phyloP scores from a whole-genome alignment of 2,329 filamentous ascomycete genomes.

The Amesomyces nigricolor region DNA sequence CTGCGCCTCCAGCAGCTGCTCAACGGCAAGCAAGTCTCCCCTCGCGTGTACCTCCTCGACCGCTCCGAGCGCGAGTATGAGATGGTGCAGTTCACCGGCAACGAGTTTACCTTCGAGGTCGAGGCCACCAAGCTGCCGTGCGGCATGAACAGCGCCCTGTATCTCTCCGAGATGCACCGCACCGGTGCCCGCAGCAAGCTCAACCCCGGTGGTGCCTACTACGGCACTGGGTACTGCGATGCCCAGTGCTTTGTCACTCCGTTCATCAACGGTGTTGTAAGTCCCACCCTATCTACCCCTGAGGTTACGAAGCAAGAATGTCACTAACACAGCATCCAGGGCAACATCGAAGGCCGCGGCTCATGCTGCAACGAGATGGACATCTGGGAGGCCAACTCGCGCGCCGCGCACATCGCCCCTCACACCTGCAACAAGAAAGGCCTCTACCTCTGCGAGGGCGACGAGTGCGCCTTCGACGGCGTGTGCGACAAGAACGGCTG shows the following conservation, averaged over 20 bases:
- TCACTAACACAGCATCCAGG: background rate
- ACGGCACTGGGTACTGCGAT: slow-evolving; percentile 40
- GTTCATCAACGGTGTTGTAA: slow-evolving; percentile 42
- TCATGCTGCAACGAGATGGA: slow-evolving; percentile 30
- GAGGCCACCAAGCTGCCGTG: slow-evolving; percentile 57
- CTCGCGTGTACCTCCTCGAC: slow-evolving; percentile 53
- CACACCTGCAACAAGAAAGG: slow-evolving; percentile 34
- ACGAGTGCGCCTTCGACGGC: slow-evolving; percentile 32
- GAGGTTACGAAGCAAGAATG: no score
- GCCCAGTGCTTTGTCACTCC: slow-evolving; percentile 38
- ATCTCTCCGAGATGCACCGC: slow-evolving; percentile 51
- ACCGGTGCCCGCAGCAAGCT: slow-evolving; percentile 45
- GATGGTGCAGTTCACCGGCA: slow-evolving; percentile 50
- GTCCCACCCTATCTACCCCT: no score
- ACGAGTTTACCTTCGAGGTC: slow-evolving; percentile 59
- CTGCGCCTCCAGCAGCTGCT: slow-evolving; percentile 36
- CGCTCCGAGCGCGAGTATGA: slow-evolving; percentile 48
- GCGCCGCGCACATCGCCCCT: slow-evolving; percentile 28
- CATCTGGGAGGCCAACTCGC: slow-evolving; percentile 39
- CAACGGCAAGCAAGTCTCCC: slow-evolving; percentile 18
- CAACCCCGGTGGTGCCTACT: slow-evolving; percentile 50
- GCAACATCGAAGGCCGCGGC: slow-evolving; percentile 16
- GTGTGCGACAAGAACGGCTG: slow-evolving; percentile 39
- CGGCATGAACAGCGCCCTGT: slow-evolving; percentile 59
- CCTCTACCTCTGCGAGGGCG: slow-evolving; percentile 34